Evolutionary conservation across 768 basidiomycete genomes (phyloP), one percentile per base, ranked within the genome.

Genomic region (Suillus subalutaceus): DNA sequence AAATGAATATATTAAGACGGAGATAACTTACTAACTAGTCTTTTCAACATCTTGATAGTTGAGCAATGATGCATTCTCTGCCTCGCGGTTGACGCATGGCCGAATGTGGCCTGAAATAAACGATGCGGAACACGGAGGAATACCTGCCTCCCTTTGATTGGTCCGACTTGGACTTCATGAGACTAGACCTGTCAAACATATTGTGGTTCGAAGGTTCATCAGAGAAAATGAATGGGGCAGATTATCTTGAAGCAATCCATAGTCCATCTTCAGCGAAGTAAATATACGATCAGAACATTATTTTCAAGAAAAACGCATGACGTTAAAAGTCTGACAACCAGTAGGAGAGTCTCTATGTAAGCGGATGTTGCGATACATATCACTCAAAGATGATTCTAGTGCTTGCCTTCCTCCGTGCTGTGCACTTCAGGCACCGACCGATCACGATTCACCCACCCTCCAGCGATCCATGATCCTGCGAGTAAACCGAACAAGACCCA

Each of bases 401-500:
- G 63, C 52, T 62, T 61, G 18, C 50, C 52, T 60, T 56, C 57
- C 37, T 63, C 65, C 12, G 57, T 59, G 41, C 69, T 44, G 23
- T 67, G 66, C 46, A 72, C 70, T 55, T 67, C 62, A 60, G 52
- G 61, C 26, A 66, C 62, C 9, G 35, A 56, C 61, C 69, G 67
- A 52, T 65, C 56, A 7, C 48, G 58, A 57, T 72, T 70, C 52
- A 76, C 63, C 38, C 77, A 52, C 37, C 80, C 79, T 50, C 83
- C 86, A 6, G 81, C 72, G 8, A 84, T 61, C 78, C 84, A 84
- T 1, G 86, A 86, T 5, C 83, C 80, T 10, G 74, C 82, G 12
- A 88, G 61, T 23, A 88, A 74, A 46, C 85, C 84, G 18, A 83
- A 74, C 23, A 89, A 71, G 16, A 80, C 70, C 74, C 79, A 86